Percentiles rank a stretch among this genome's conserved stretches.
phyloP scores from a whole-genome alignment of 2,329 filamentous ascomycete genomes.

The Colletotrichum gigasporum region DNA sequence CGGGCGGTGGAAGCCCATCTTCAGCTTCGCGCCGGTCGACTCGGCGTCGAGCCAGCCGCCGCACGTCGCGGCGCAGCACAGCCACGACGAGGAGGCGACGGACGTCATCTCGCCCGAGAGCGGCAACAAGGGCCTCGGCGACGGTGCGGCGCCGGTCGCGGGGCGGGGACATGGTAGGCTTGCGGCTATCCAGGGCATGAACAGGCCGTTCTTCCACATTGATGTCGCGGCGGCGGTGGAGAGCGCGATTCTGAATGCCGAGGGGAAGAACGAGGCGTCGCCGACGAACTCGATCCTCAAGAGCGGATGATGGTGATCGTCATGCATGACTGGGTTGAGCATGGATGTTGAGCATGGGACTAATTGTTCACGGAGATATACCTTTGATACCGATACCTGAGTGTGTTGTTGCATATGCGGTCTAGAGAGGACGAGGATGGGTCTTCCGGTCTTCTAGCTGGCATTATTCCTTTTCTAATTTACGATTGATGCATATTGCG shows the following conservation, averaged over 20 bases:
- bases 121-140: neutral
- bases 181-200: constrained; percentile 54
- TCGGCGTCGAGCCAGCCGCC: constrained; percentile 22
- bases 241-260: constrained; percentile 49
- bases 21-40: constrained; percentile 42
- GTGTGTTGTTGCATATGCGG: constrained; percentile 8
- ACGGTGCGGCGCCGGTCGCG: constrained; percentile 32
- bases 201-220: constrained; percentile 62
- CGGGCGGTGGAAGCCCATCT: constrained; percentile 43
- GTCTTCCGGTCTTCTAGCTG: too few species aligned
- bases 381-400: constrained; percentile 15
- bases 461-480: neutral
- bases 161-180: constrained; percentile 35
- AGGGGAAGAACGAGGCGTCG: constrained; percentile 25
- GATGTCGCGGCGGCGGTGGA: constrained; percentile 60
- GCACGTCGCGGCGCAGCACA: constrained; percentile 19
- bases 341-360: neutral
- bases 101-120: constrained; percentile 27
- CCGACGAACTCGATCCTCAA: constrained; percentile 25
- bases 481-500: neutral
- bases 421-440: too few species aligned
- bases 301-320: constrained; percentile 11
- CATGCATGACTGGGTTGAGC: neutral
- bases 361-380: too few species aligned
- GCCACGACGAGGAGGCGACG: constrained; percentile 32